These are phyloP conservation scores for Cytidiella melzeri DNA, from an alignment of 768 basidiomycete genomes.

Conservation along the genomic window DNA sequence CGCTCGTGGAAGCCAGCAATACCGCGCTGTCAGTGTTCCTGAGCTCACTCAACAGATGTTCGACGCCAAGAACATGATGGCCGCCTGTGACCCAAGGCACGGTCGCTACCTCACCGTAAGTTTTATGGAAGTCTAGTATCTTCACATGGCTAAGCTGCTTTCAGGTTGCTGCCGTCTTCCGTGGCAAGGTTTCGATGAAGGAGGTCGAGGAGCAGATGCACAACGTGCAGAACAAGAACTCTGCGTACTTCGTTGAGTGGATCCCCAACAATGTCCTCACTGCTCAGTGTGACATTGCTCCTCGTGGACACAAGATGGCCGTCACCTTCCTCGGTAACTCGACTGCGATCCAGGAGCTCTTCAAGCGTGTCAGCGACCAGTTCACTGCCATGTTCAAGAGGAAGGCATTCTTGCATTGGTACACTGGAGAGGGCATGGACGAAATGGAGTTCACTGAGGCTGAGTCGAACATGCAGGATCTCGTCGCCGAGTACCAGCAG, in stretches of 20 bases:
- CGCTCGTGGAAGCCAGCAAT: constrained; percentile 89
- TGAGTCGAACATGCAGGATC: constrained; percentile 98
- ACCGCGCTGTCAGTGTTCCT: constrained; percentile 94
- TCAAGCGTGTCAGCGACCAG: constrained; percentile 98
- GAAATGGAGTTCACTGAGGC: constrained; percentile 99
- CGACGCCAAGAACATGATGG: constrained; percentile 99
- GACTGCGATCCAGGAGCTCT: constrained; percentile 94
- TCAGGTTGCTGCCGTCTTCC: constrained; percentile 92
- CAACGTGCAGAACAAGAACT: constrained; percentile 95
- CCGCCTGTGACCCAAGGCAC: constrained; percentile 93
- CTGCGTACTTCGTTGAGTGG: constrained; percentile 98
- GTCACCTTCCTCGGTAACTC: constrained; percentile 98
- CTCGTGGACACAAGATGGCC: constrained; percentile 93
- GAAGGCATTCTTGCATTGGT: constrained; percentile 99
- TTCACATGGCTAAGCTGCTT: background rate
- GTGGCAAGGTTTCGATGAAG: constrained; percentile 99
- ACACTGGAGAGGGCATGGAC: constrained; percentile 99
- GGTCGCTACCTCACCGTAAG: constrained; percentile 94
- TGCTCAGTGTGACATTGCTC: constrained; percentile 97
- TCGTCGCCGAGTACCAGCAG: constrained; percentile 96
- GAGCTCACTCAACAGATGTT: constrained; percentile 99
- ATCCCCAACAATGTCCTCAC: constrained; percentile 99
- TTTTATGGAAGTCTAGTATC: constrained; percentile 1
- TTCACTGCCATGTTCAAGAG: constrained; percentile 99
- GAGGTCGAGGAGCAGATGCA: constrained; percentile 99